Percentiles rank a stretch among this genome's conserved stretches.
Evolutionary conservation across 2,329 filamentous ascomycete genomes (phyloP).

Genomic region (Pseudopithomyces maydicus): DNA sequence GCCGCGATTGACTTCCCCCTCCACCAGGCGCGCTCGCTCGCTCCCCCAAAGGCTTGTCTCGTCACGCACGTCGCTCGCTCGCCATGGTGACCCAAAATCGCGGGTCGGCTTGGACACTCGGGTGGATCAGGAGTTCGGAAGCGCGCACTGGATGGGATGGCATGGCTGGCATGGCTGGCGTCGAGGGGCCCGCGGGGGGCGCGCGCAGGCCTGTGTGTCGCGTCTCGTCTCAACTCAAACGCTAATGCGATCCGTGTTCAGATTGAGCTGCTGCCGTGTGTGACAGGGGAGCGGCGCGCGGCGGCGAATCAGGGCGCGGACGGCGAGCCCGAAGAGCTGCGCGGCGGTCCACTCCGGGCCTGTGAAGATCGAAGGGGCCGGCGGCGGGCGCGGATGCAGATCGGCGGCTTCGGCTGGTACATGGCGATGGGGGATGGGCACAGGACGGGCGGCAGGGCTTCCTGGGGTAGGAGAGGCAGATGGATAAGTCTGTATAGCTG

Average conservation of each 20-base stretch:
- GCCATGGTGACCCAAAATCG: constrained; percentile 36
- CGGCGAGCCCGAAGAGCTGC: constrained; percentile 28
- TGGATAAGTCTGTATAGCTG: too few species aligned
- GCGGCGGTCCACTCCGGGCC: constrained; percentile 4
- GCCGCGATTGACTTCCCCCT: too few species aligned
- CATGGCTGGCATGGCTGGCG: too few species aligned
- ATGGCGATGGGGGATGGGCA: background rate
- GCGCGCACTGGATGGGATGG: too few species aligned
- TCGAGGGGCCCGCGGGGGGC: constrained; percentile 19
- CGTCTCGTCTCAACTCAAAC: too few species aligned
- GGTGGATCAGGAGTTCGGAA: constrained; percentile 30
- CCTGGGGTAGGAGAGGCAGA: background rate
- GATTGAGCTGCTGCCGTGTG: constrained; percentile 35
- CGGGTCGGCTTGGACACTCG: constrained; percentile 40
- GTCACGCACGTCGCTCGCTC: too few species aligned
- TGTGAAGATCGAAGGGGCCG: constrained; percentile 1
- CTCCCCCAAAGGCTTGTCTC: too few species aligned
- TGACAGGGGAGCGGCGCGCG: constrained; percentile 21
- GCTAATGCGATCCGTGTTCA: constrained; percentile 28
- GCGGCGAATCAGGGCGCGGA: constrained; percentile 21
- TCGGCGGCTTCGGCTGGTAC: background rate
- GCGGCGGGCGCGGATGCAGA: constrained; percentile 3
- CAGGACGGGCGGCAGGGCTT: background rate
- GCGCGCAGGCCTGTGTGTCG: constrained; percentile 24
- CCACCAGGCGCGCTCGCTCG: too few species aligned